Evolutionary conservation across 352 stramenopile species (phyloP), one percentile per base, ranked within the genome.

Genomic region (Pythium grandisporangium): DNA sequence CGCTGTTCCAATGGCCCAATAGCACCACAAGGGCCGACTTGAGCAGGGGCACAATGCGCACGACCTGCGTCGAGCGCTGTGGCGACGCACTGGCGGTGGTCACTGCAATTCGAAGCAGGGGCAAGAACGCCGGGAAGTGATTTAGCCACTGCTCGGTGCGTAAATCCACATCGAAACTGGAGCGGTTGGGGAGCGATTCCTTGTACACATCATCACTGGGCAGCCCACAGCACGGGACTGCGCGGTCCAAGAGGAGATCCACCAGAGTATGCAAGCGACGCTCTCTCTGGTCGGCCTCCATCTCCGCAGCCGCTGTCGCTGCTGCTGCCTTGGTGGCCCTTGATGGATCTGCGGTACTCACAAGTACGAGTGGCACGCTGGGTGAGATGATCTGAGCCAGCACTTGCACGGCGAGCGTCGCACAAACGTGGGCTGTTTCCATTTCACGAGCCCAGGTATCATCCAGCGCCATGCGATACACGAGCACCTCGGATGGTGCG

Each of bases 91-190:
- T 25, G 21, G 25, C 64, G 7, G 55, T 60, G n/a, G 58, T 42
- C 25, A 90, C 55, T 1, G 74, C 46, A 0, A 55, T 22, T 17
- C 69, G 70, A 21, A 88, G 24, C 23, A 92, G 43, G 27, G 66
- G 67, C 2, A 92, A 44, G 42, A 89, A 86, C 2, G 65, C 63
- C 5, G 79, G 79, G 42, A 83, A 92, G 45, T 89, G 79, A 42
- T 87, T 79, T 23, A 92, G 41, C 76, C 76, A 92, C 49, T 92
- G 79, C 53, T 92, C 79, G 5, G 88, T 66, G 6, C 79, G 70
- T 19, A 90, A 37, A 29, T 92, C 79, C 45, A 90, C 58, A 37
- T 92, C 75, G 29, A 83, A 85, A 40, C 68, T 88, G 5, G 79
- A 90, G 8, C 79, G 76, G 48, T 92, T 87, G 4, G 79, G 79